A percentile compares a stretch with the other conserved stretches of the same genome.
Evolutionary conservation across 306 rosid species (phyloP).

Genomic region (Prunus fruticosa): DNA sequence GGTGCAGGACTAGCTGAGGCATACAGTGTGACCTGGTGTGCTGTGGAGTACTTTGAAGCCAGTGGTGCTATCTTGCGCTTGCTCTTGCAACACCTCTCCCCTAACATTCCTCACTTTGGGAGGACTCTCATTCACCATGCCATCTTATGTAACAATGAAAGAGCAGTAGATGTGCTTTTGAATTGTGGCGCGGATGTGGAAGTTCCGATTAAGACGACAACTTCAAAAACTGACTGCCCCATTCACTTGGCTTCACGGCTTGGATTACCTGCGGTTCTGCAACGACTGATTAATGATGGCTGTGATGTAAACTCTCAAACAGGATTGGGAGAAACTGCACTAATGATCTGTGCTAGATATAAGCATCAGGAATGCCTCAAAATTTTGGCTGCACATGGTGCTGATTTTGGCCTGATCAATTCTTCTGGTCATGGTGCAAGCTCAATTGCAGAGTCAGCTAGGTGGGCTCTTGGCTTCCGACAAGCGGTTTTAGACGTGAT

Average conservation of each 20-base stretch:
- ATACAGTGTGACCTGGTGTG: conserved; percentile 65
- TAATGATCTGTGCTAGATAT: conserved; percentile 43
- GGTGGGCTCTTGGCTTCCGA: conserved; percentile 42
- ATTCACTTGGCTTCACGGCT: conserved; percentile 48
- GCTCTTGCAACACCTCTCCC: conserved; percentile 44
- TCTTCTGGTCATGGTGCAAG: conserved; percentile 40
- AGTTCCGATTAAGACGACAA: conserved; percentile 26
- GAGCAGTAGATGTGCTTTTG: conserved; percentile 34
- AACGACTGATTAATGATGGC: conserved; percentile 22
- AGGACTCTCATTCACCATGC: conserved; percentile 70
- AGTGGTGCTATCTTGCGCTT: conserved; percentile 50
- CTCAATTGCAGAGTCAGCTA: conserved; percentile 34
- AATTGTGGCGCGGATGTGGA: conserved; percentile 36
- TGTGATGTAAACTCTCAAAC: conserved; percentile 49
- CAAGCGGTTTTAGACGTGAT: conserved; percentile 33
- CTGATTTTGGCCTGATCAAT: conserved; percentile 52
- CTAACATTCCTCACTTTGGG: conserved; percentile 45
- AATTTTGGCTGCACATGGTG: conserved; percentile 51
- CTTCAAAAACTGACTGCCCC: conserved; percentile 32
- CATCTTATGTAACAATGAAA: conserved; percentile 47
- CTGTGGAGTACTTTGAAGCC: conserved; percentile 69
- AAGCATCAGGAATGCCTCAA: conserved; percentile 45
- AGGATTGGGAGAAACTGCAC: conserved; percentile 45
- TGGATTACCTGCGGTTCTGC: conserved; percentile 38
- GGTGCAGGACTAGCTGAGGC: conserved; percentile 73